These are phyloP conservation scores for Xylaria longipes DNA, from an alignment of 495 filamentous ascomycete genomes.

Conservation along the genomic window DNA sequence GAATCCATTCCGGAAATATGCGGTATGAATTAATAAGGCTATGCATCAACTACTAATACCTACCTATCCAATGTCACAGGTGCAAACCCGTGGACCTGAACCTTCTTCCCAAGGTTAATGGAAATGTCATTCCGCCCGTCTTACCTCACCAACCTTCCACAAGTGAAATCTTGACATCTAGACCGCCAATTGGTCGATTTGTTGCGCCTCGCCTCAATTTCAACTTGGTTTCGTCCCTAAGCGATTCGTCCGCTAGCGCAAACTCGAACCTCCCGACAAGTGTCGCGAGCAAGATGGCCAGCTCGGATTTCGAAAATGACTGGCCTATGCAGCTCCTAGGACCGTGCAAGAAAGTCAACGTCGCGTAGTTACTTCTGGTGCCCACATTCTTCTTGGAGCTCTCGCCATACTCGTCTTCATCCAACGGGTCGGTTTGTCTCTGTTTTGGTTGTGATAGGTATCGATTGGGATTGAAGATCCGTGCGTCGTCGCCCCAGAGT, in stretches of 20 bases:
- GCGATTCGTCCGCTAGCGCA: constrained; percentile 50
- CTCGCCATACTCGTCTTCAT: constrained; percentile 22
- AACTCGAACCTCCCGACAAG: constrained; percentile 67
- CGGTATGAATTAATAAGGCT: too few relatives aligned
- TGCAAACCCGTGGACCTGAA: too few relatives aligned
- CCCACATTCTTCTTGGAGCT: constrained; percentile 30
- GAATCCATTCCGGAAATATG: too few relatives aligned
- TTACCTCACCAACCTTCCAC: constrained; percentile 59
- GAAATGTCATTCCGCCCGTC: neutral
- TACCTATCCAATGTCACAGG: too few relatives aligned
- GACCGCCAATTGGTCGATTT: constrained; percentile 60
- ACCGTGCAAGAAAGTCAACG: constrained; percentile 49
- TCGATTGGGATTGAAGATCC: constrained; percentile 50
- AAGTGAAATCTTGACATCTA: constrained; percentile 58
- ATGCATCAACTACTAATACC: neutral
- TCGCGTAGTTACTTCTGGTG: constrained; percentile 49
- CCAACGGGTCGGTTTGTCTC: constrained; percentile 29
- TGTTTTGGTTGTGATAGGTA: constrained; percentile 39
- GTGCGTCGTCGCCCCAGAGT: constrained; percentile 51
- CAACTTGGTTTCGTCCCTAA: constrained; percentile 50
- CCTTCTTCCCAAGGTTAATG: neutral
- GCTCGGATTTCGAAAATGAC: constrained; percentile 73
- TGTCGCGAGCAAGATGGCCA: constrained; percentile 69
- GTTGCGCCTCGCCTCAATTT: constrained; percentile 58
- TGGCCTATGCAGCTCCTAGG: constrained; percentile 57